Base-by-base conservation (phyloP, 805 yeast species). In the Cyberlindnera petersonii region DNA sequence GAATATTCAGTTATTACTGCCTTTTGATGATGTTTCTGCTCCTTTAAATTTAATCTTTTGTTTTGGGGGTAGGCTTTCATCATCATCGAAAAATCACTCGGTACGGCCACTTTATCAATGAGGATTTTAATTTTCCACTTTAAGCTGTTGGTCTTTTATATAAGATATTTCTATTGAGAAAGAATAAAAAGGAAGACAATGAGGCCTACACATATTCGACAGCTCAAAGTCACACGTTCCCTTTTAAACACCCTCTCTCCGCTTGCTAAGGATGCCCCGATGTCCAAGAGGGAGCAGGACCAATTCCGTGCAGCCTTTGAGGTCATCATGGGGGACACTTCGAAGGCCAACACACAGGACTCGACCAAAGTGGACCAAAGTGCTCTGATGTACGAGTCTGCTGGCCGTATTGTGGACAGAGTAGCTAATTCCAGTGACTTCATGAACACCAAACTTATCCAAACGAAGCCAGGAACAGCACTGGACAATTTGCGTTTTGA, bases 311-410 rank as follows among this genome's bases (percentile, higher is more conserved):
- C 28, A 3, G 30, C 27, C 3, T 40, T 40, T 14, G 19, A 11
- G 10, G 24, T 23, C 23, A 31, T 40, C 39, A 33, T 40, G 39
- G 18, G 35, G 22, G 17, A 39, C 21, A 31, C 41, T n/a, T 36
- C 32, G 16, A 10, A 24, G 16, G 31, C 14, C 24, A 11, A n/a
- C 9, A 24, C 11, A 18, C 31, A 27, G 26, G 23, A 7, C 6
- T 6, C 9, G 24, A 22, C 5, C 13, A 11, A 14, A 15, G 13
- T 16, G 20, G 14, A 28, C 15, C 30, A 28, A 4, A n/a, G 26
- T 3, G 37, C 37, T 15, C 14, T 39, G 14, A 24, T 39, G 6
- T 39, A 33, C 14, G 42, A 39, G 6, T 39, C 42, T 8, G 34
- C 38, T 3, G 23, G 29, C 24, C 31, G 26, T 20, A 31, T 38